phyloP scores from a whole-genome alignment of 73 alveolate species.

The Stentor coeruleus region DNA sequence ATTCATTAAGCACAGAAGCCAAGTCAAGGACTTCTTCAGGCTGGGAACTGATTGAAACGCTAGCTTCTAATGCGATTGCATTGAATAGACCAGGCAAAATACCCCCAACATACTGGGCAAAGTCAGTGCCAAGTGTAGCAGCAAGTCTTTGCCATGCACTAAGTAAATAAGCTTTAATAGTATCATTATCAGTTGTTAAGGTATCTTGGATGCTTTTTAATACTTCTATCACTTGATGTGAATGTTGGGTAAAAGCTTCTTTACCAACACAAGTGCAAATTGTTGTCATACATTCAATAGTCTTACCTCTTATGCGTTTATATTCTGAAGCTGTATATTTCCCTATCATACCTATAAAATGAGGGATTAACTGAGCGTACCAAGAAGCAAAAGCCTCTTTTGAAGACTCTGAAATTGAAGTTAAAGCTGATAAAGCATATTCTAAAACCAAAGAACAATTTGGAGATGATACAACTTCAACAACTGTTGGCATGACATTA shows the following conservation, averaged over 20 bases:
- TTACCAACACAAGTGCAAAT: slow-evolving; percentile 68
- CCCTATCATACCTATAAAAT: slow-evolving; percentile 45
- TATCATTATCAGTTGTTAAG: slow-evolving; percentile 60
- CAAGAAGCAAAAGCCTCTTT: slow-evolving; percentile 60
- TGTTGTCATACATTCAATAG: slow-evolving; percentile 72
- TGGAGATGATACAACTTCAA: slow-evolving; percentile 22
- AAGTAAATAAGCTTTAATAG: slow-evolving; percentile 68
- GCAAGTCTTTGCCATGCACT: slow-evolving; percentile 88
- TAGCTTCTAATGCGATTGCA: slow-evolving; percentile 40
- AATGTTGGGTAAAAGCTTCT: slow-evolving; percentile 65
- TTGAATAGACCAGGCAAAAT: slow-evolving; percentile 69
- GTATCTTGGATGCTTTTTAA: slow-evolving; percentile 56
- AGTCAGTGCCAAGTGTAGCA: slow-evolving; percentile 57
- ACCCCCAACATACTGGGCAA: slow-evolving; percentile 58
- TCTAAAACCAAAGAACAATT: slow-evolving; percentile 69
- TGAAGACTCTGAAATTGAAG: slow-evolving; percentile 78
- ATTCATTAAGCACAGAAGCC: slow-evolving; percentile 35
- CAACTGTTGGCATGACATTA: slow-evolving; percentile 38
- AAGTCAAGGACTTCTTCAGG: slow-evolving; percentile 55
- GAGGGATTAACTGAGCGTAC: slow-evolving; percentile 51
- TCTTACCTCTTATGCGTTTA: slow-evolving; percentile 76
- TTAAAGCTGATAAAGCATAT: slow-evolving; percentile 72
- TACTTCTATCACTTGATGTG: slow-evolving; percentile 47
- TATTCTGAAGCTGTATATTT: slow-evolving; percentile 49
- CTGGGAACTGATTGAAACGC: slow-evolving; percentile 33